phyloP scores from a whole-genome alignment of 2,329 filamentous ascomycete species.

The Clarireedia homoeocarpa region DNA sequence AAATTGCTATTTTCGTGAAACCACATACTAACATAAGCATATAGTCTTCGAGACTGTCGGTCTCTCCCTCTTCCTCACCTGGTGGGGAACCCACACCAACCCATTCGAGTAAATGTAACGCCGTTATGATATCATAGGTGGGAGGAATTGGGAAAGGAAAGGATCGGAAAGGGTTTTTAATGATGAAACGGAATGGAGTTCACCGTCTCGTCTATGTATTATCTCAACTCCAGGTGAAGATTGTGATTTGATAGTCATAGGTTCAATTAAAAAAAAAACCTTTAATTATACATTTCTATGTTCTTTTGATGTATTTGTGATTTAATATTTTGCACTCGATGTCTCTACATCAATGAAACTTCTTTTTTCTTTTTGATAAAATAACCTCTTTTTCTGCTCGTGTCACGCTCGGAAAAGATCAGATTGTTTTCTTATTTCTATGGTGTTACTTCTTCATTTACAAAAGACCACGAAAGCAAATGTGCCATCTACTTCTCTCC shows the following conservation, averaged over 20 bases:
- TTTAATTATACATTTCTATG: background rate
- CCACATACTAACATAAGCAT: background rate
- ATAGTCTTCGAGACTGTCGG: slow-evolving; percentile 81
- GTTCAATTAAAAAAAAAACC: background rate
- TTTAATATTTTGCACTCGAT: no score
- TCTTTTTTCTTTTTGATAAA: no score
- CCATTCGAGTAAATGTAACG: slow-evolving; percentile 52
- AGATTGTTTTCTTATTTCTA: no score
- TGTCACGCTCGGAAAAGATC: no score
- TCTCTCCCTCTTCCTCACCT: slow-evolving; percentile 85
- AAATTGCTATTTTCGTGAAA: background rate
- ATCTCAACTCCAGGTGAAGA: slow-evolving; percentile 1
- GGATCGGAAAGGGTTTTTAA: background rate
- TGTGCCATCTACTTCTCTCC: no score
- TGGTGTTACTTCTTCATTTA: no score
- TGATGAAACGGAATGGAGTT: background rate
- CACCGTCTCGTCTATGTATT: slow-evolving; percentile 9
- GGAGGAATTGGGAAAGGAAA: slow-evolving; percentile 1
- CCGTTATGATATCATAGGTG: slow-evolving; percentile 1
- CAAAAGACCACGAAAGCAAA: no score
- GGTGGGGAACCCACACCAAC: slow-evolving; percentile 95
- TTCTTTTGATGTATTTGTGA: no score
- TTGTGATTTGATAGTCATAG: slow-evolving; percentile 3
- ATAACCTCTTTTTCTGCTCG: no score
- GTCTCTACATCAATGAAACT: no score